Evolutionary conservation across 352 stramenopile species (phyloP).

Genomic region (Thalassiosira mediterranea): DNA sequence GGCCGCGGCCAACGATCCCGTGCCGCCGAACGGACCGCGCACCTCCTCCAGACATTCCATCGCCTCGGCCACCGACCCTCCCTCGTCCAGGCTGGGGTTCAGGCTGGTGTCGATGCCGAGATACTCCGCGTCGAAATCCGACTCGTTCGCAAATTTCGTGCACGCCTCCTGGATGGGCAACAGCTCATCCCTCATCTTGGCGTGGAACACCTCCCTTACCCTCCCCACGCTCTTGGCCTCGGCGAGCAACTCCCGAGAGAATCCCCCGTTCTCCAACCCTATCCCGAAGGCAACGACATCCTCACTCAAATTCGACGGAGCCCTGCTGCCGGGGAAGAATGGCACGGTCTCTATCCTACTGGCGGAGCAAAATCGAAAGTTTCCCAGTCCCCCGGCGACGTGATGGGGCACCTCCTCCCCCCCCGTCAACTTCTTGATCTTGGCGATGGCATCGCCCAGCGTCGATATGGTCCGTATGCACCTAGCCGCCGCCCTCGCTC

Average conservation of each 20-base stretch:
- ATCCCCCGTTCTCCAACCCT: slow-evolving; percentile 78
- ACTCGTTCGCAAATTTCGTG: slow-evolving; percentile 16
- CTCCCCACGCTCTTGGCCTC: slow-evolving; percentile 55
- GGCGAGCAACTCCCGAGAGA: slow-evolving; percentile 53
- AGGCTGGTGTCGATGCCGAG: slow-evolving; percentile 78
- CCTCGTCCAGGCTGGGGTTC: slow-evolving; percentile 74
- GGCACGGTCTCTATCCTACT: slow-evolving; percentile 54
- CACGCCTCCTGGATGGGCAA: slow-evolving; percentile 63
- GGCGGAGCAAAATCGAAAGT: slow-evolving; percentile 78
- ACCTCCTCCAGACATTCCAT: slow-evolving; percentile 74
- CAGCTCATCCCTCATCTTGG: slow-evolving; percentile 49
- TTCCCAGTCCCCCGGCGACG: slow-evolving; percentile 60
- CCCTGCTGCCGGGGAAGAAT: slow-evolving; percentile 73
- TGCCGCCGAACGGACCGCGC: slow-evolving; percentile 53
- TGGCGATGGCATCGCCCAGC: slow-evolving; percentile 13
- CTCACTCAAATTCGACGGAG: slow-evolving; percentile 6
- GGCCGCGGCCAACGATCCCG: slow-evolving; percentile 63
- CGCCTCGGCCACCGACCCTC: slow-evolving; percentile 67
- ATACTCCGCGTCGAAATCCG: slow-evolving; percentile 39
- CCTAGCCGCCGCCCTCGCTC: slow-evolving; percentile 41
- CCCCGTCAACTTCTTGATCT: background rate
- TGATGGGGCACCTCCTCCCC: slow-evolving; percentile 21
- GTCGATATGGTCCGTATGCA: slow-evolving; percentile 62
- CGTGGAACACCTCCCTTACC: slow-evolving; percentile 54
- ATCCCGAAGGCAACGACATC: slow-evolving; percentile 61